Conservation (phyloP, 1,139 yeast species). For the Hyphopichia wangnamkhiaoensis region DNA sequence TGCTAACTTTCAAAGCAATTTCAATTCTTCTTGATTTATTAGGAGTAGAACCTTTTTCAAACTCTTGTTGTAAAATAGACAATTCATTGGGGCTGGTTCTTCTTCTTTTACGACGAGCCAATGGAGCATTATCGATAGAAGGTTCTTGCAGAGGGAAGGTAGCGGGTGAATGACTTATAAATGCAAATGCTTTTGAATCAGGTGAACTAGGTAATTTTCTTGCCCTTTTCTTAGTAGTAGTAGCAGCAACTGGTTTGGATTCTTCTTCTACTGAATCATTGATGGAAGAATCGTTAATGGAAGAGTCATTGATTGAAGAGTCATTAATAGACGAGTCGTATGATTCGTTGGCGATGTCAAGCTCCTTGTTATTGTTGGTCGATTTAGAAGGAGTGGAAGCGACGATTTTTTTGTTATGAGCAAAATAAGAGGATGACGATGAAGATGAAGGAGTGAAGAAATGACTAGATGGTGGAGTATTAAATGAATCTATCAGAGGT, state of each 20-base stretch:
- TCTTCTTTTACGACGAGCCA: conserved; percentile 91
- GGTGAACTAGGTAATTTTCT: neutral
- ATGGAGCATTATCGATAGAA: conserved; percentile 80
- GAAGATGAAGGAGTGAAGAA: conserved; percentile 1
- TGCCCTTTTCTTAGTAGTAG: neutral
- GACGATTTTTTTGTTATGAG: neutral
- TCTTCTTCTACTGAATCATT: neutral
- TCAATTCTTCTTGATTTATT: conserved; percentile 71
- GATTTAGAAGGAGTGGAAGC: neutral
- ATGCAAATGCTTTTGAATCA: conserved; percentile 62
- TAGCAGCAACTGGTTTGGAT: neutral
- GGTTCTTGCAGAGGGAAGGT: conserved; percentile 87
- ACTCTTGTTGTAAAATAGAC: conserved; percentile 76
- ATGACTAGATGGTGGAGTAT: conserved; percentile 8
- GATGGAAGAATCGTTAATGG: no score
- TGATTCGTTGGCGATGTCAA: no score
- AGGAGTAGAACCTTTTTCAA: conserved; percentile 76
- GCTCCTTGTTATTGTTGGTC: no score
- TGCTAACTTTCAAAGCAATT: conserved; percentile 75
- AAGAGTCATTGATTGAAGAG: no score
- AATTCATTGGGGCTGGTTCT: conserved; percentile 90
- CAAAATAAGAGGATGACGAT: neutral
- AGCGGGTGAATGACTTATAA: conserved; percentile 87
- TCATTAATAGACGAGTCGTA: no score
- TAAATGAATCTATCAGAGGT: conserved; percentile 28